phyloP scores from a whole-genome alignment of 176 grass and related monocot genomes.

The Cenchrus purpureus region DNA sequence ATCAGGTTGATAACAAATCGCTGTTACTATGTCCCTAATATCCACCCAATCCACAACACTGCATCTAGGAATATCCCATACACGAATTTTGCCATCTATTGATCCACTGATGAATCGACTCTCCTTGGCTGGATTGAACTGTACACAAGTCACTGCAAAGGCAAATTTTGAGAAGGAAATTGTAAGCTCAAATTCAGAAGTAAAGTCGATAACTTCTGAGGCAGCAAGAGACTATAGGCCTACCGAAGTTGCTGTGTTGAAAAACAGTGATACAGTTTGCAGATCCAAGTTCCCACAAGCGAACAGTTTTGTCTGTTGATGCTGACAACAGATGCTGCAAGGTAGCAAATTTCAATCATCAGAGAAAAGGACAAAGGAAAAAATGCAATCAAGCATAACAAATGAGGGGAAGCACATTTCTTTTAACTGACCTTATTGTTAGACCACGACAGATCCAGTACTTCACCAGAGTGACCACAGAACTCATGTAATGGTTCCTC shows the following conservation, averaged over 20 bases:
- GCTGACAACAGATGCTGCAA: slow-evolving; percentile 80
- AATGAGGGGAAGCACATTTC: slow-evolving; percentile 7
- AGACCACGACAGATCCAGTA: slow-evolving; percentile 91
- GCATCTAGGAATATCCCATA: slow-evolving; percentile 71
- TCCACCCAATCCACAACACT: slow-evolving; percentile 88
- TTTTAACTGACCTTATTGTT: slow-evolving; percentile 72
- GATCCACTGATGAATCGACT: slow-evolving; percentile 88
- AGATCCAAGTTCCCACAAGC: slow-evolving; percentile 86
- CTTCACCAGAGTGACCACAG: slow-evolving; percentile 68
- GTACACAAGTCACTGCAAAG: slow-evolving; percentile 88
- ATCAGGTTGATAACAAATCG: slow-evolving; percentile 77
- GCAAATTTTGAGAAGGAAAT: not conserved
- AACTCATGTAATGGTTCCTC: slow-evolving; percentile 84
- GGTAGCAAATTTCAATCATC: slow-evolving; percentile 32
- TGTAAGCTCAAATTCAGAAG: slow-evolving; percentile 32
- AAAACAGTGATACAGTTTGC: slow-evolving; percentile 68
- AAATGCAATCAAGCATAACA: not conserved
- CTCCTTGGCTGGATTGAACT: slow-evolving; percentile 72
- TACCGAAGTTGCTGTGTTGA: slow-evolving; percentile 83
- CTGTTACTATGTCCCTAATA: slow-evolving; percentile 80
- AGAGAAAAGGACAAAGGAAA: slow-evolving; percentile 10
- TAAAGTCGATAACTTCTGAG: slow-evolving; percentile 16
- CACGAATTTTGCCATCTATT: slow-evolving; percentile 96
- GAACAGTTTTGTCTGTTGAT: slow-evolving; percentile 87
- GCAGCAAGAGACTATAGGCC: slow-evolving; percentile 14